phyloP scores from a whole-genome alignment of 2,329 filamentous ascomycete species.

The Pseudonectria foliicola region DNA sequence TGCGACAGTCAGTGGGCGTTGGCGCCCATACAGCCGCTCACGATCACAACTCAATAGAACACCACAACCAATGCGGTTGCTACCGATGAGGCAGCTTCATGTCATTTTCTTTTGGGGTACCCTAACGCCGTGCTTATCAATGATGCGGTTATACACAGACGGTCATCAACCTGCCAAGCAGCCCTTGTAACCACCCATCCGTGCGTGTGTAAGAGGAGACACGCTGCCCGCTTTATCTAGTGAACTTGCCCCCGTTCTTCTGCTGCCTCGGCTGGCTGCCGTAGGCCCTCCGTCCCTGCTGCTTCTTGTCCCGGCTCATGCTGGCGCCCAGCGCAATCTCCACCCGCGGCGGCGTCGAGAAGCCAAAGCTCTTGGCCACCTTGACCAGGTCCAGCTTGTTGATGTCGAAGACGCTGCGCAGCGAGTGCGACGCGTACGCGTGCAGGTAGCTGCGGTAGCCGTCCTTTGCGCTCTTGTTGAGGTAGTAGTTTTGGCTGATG shows the following conservation, averaged over 20 bases:
- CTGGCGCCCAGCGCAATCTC: constrained; percentile 79
- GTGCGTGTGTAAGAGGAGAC: no score
- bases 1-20: no score
- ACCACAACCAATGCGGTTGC: no score
- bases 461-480: constrained; percentile 77
- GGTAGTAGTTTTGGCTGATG: constrained; percentile 91
- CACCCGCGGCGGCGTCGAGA: constrained; percentile 69
- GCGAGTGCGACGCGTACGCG: constrained; percentile 74
- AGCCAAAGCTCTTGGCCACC: constrained; percentile 79
- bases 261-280: constrained; percentile 69
- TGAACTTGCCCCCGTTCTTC: constrained; percentile 15
- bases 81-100: no score
- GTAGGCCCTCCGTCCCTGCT: constrained; percentile 59
- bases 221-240: constrained; percentile 8
- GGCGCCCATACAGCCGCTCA: no score
- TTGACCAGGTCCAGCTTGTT: constrained; percentile 78
- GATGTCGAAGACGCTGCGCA: constrained; percentile 62
- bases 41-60: no score
- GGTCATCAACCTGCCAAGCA: no score
- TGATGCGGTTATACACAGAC: no score
- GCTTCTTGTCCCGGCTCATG: constrained; percentile 61
- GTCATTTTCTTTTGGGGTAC: no score
- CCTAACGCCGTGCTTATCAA: no score
- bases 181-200: no score
- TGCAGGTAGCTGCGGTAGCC: constrained; percentile 88